phyloP scores from a whole-genome alignment of 225 moss, liverwort and hornwort species.

The Bryoerythrophyllum caledonicum region DNA sequence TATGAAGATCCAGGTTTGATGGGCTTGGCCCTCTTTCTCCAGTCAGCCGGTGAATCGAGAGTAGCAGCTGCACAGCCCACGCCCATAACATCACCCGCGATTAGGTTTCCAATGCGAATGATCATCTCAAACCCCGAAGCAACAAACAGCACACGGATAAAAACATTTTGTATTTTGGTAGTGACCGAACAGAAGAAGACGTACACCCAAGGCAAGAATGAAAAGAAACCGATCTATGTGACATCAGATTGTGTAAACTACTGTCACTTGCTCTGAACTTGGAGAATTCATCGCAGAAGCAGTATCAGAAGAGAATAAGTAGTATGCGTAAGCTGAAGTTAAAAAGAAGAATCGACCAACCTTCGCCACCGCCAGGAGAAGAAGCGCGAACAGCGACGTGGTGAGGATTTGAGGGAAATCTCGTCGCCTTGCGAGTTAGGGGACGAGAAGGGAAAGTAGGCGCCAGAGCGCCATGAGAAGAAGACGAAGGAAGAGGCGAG shows the following conservation, averaged over 20 bases:
- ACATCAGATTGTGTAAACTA: neutral
- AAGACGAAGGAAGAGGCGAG: constrained; percentile 7
- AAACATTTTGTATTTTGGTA: neutral
- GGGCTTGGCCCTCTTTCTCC: constrained; percentile 77
- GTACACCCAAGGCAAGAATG: neutral
- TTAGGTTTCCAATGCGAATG: too few species aligned
- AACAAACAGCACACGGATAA: neutral
- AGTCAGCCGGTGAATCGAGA: constrained; percentile 53
- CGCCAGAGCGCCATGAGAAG: neutral
- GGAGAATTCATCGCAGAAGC: neutral
- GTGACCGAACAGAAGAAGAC: neutral
- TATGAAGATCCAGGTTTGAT: constrained; percentile 84
- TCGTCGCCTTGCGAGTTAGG: neutral
- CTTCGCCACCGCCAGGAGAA: constrained; percentile 26
- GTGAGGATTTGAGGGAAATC: neutral
- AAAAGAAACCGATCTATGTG: neutral
- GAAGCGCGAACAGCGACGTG: constrained; percentile 20
- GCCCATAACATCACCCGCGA: constrained; percentile 1
- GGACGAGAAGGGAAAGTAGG: neutral
- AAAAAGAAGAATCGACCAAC: too few species aligned
- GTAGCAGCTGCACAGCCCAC: constrained; percentile 57
- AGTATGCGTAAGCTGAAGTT: too few species aligned
- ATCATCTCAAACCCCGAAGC: too few species aligned
- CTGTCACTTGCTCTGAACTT: neutral
- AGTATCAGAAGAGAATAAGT: neutral